Base-by-base conservation (phyloP, 257 asterid genomes). In the Datura wrightii region DNA sequence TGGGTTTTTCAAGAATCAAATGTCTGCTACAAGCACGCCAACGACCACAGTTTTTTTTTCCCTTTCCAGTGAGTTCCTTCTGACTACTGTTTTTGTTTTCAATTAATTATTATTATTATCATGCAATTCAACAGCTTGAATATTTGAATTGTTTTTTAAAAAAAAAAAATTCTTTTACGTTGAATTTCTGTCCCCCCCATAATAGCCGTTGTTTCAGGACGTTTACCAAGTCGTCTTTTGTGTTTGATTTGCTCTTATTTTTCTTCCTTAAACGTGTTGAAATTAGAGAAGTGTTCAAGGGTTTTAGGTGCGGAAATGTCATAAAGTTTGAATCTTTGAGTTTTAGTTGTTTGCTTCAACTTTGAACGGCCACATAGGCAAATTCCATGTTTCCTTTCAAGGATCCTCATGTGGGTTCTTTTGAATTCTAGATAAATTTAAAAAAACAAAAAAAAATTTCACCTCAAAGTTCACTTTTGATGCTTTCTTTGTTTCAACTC, bases 201-300 rank as follows among this genome's bases (percentile, higher is more conserved):
- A 86, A 89, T 85, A 79, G 90, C 82, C 71, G 83, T 86, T 83
- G 83, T 79, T 85, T 87, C 74, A 50, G 85, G 87, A 79, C 84
- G 88, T 85, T 88, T 86, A 85, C 90, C 84, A 42, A 82, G 91
- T 87, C 90, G 52, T 85, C 82, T 84, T 65, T 82, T 87, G 88
- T 71, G 88, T 83, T 91, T 86, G 89, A 88, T 91, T 91, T 92
- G 79, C 70, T 76, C 82, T 86, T 74, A 31, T 69, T 55, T 65
- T 81, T 87, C 74, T 80, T 70, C 83, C 41, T 55, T 67, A 67
- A 59, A 53, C 66, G 66, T 59, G 72, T 82, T 58, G 84, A 85
- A 67, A 76, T 44, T 50, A 52, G 31, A 50, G 63, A 84, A 55
- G 13, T 82, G 87, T 94, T 92, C 93, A 87, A 89, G 90, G 92